Evolutionary conservation across 345 rosid genomes (phyloP).

Genomic region (Lumnitzera racemosa): DNA sequence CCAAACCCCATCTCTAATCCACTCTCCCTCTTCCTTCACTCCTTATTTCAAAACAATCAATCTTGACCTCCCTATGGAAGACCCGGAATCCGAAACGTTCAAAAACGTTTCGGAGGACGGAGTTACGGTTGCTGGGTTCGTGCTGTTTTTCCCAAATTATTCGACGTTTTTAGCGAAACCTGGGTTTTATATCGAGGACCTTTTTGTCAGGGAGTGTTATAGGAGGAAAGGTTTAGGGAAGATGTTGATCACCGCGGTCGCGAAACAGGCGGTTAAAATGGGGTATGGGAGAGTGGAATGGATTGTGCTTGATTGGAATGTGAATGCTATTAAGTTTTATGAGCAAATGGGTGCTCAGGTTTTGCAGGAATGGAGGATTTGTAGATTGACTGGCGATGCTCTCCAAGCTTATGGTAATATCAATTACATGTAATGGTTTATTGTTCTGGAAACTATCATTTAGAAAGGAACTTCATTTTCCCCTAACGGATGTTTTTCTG

Average conservation of each 20-base stretch:
- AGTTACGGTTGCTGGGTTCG: conserved; percentile 68
- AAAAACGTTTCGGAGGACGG: conserved; percentile 15
- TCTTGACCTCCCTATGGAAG: conserved; percentile 43
- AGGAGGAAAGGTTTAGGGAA: conserved; percentile 74
- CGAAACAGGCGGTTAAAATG: conserved; percentile 80
- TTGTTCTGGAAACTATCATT: too few species aligned
- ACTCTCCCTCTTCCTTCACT: conserved; percentile 13
- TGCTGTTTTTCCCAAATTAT: conserved; percentile 72
- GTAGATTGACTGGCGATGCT: conserved; percentile 77
- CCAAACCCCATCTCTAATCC: conserved; percentile 12
- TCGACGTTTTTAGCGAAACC: conserved; percentile 64
- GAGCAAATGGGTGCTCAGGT: conserved; percentile 86
- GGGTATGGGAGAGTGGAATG: conserved; percentile 86
- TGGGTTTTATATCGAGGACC: conserved; percentile 76
- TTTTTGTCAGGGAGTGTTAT: conserved; percentile 75
- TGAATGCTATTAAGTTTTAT: conserved; percentile 69
- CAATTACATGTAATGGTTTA: conserved; percentile 2
- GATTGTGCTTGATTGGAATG: conserved; percentile 91
- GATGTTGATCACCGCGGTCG: conserved; percentile 73
- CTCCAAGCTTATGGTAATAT: conserved; percentile 55
- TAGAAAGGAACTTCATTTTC: too few species aligned
- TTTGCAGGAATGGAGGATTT: conserved; percentile 70
- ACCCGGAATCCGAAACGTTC: conserved; percentile 47
- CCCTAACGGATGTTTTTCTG: too few species aligned
- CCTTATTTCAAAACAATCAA: conserved; percentile 30